Evolutionary conservation across 2,329 filamentous ascomycete species (phyloP), one percentile per base, ranked within the genome.

Genomic region (Hymenoscyphus albidus): DNA sequence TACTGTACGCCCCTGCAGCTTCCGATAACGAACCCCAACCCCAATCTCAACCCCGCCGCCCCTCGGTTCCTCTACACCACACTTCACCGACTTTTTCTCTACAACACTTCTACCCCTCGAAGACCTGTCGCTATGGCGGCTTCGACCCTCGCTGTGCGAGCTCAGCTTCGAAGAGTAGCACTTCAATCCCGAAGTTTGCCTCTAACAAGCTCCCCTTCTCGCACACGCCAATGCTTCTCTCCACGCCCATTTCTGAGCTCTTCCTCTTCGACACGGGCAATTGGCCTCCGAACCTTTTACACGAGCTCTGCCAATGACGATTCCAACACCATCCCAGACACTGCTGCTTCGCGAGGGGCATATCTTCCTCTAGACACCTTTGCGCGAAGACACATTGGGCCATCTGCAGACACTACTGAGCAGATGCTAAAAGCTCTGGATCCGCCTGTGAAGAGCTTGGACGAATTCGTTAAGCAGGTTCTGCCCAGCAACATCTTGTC

Each of bases 381-480:
- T 74, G 83, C 90, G 63, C 84, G 89, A 65, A 87, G 94, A 59
- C 94, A 97, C 78, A 96, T 97, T 78, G 93, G 93, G 0, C 93
- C 93, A 3, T 88, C 89, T 61, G 82, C 88, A 40, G 80, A 82
- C 56, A 88, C 91, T 62, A 85, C 88, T 0, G 80, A 87, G 70
- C 81, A 88, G 73, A 97, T 98, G 94, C 86, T 97, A 65, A 85
- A 88, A 71, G 83, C 84, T 1, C 82, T 98, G 51, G 88, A 92
- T 65, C 91, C 92, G 18, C 90, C 91, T 0, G 89, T 82, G 10
- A 80, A 83, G 66, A 88, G 83, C 57, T 78, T 98, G 65, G 92
- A 97, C 69, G 87, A 91, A 35, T 97, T 98, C 74, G 85, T 97
- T 54, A 81, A 85, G 72, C 87, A 96, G 78, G 93, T 97, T 59